Evolutionary conservation across 1,284 basidiomycete species (phyloP), one percentile per base, ranked within the genome.

Genomic region (Exobasidium rhododendri): DNA sequence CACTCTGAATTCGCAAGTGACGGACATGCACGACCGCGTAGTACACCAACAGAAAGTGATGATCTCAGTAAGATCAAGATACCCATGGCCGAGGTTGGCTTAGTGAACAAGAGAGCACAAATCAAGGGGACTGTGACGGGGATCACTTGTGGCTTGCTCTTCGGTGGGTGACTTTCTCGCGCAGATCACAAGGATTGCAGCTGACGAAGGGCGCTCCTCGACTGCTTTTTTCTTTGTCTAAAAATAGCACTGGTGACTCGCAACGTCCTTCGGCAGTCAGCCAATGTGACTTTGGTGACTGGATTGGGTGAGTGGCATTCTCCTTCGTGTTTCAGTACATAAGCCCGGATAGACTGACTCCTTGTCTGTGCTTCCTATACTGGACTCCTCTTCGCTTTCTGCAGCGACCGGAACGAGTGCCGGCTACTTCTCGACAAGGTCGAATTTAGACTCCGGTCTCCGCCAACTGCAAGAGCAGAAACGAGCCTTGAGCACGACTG

Each of bases 51-150:
- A n/a, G n/a, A n/a, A n/a, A n/a, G n/a, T n/a, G 35, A 40, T 7
- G 35, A 40, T 10, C 10, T 40, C 17, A 40, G 35, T 40, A 40
- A 40, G 7, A 40, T 40, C 7, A 40, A 17, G 32, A 5, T 55
- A 20, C 52, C 32, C 4, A 55, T 44, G 32, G 52, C 52, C 14
- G 52, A 55, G 22, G 52, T 55, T 35, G 52, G 52, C 14, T 14
- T 6, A 26, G 31, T 44, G 20, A 55, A 55, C 17, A 44, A 31
- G 3, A 4, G 28, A 20, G 52, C 24, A 6, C 52, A 55, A 26
- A 4, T 55, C 13, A 20, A 31, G 14, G 52, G 52, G 14, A 55
- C 52, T 20, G 52, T 31, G 4, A 35, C 26, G 4, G 52, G 52
- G 22, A 44, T 55, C n/a, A 6, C 30, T 17, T 13, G 31, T 4